These are phyloP conservation scores for Pelargonium fulgidum DNA, from an alignment of 441 rosid species.

Conservation along the genomic window DNA sequence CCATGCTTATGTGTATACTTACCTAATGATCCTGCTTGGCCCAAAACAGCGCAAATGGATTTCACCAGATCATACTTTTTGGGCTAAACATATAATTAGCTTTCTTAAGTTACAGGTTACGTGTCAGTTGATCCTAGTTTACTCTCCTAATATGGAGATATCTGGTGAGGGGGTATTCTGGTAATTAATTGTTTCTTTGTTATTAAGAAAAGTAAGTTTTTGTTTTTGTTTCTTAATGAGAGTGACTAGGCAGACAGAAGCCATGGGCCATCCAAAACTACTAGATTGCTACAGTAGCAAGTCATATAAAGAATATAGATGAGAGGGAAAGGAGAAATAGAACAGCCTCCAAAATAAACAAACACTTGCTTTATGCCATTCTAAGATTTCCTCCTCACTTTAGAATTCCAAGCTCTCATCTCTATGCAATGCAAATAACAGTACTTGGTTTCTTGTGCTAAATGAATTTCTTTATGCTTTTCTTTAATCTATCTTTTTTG, in stretches of 20 bases:
- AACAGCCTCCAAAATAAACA: slow-evolving; percentile 46
- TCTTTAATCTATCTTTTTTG: slow-evolving; percentile 23
- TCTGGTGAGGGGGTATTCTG: slow-evolving; percentile 26
- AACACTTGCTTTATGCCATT: slow-evolving; percentile 53
- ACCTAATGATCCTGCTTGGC: slow-evolving; percentile 4
- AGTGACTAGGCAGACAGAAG: slow-evolving; percentile 24
- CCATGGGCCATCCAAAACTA: slow-evolving; percentile 22
- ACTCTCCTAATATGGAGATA: slow-evolving; percentile 7
- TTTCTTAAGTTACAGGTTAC: slow-evolving; percentile 18
- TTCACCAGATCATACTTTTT: slow-evolving; percentile 14
- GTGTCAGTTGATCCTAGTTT: slow-evolving; percentile 17
- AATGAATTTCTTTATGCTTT: slow-evolving; percentile 49
- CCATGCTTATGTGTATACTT: slow-evolving; percentile 30
- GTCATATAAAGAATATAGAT: slow-evolving; percentile 40
- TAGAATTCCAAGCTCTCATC: slow-evolving; percentile 64
- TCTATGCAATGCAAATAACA: slow-evolving; percentile 44
- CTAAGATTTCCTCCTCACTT: slow-evolving; percentile 47
- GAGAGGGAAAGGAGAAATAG: slow-evolving; percentile 31
- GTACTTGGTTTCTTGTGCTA: slow-evolving; percentile 46
- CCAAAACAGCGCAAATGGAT: slow-evolving; percentile 9
- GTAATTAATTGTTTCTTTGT: slow-evolving; percentile 54
- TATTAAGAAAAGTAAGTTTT: slow-evolving; percentile 54
- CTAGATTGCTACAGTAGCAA: slow-evolving; percentile 11
- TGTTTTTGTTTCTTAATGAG: slow-evolving; percentile 29
- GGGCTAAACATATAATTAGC: slow-evolving; percentile 13